These are phyloP conservation scores for Lasiosphaeria miniovina DNA, from an alignment of 495 filamentous ascomycete genomes.

Conservation along the genomic window DNA sequence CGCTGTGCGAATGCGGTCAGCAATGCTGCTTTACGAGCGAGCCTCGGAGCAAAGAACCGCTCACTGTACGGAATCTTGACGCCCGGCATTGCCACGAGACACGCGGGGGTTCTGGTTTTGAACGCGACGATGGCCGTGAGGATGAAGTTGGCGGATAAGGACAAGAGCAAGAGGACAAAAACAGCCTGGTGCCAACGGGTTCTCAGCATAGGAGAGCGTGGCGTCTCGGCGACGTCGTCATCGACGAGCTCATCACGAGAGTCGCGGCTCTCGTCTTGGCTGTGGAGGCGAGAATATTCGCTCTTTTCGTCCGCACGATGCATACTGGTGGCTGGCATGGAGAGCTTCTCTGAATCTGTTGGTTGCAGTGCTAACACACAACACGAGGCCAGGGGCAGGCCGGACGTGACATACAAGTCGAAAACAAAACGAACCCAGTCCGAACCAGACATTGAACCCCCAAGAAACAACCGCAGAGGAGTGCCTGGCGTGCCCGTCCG, in stretches of 20 bases:
- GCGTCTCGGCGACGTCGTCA: background rate
- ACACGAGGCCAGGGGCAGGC: background rate
- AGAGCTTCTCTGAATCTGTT: background rate
- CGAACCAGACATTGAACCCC: no score
- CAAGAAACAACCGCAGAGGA: no score
- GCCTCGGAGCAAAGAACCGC: background rate
- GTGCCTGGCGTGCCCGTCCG: background rate
- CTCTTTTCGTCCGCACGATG: background rate
- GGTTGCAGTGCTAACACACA: background rate
- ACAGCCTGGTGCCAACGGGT: background rate
- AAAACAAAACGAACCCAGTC: background rate
- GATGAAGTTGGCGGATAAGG: background rate
- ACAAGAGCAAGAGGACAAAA: background rate
- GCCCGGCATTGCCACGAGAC: background rate
- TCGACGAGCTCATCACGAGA: background rate
- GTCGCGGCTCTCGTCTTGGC: background rate
- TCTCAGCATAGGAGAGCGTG: background rate
- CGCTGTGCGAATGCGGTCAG: slow-evolving; percentile 4
- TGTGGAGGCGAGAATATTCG: background rate
- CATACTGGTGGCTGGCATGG: background rate
- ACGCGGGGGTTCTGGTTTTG: background rate
- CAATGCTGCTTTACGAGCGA: background rate
- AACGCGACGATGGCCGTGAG: background rate
- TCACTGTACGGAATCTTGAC: background rate
- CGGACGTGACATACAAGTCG: background rate